A percentile compares a stretch with the other conserved stretches of the same genome.
phyloP scores from a whole-genome alignment of 305 asterid species.

The Fraxinus latifolia region DNA sequence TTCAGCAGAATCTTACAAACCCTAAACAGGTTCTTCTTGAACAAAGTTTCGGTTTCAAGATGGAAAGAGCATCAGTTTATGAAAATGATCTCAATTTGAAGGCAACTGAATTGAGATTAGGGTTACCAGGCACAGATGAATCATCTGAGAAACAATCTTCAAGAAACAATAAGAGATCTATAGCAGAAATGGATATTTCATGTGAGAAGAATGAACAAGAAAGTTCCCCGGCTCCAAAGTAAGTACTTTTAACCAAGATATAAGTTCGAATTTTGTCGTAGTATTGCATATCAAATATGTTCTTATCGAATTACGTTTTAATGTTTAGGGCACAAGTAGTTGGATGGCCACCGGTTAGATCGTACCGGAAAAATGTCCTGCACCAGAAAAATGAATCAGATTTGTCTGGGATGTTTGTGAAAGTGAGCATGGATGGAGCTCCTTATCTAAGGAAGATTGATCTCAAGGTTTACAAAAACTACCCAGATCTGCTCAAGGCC shows the following conservation, averaged over 20 bases:
- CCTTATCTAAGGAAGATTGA: constrained; percentile 65
- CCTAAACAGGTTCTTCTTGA: background rate
- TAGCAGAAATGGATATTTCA: constrained; percentile 23
- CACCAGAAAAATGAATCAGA: constrained; percentile 34
- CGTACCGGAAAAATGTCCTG: constrained; percentile 36
- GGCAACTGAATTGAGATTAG: constrained; percentile 50
- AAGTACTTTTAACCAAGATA: constrained; percentile 21
- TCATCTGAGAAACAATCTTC: constrained; percentile 29
- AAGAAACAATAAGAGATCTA: constrained; percentile 40
- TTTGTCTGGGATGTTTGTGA: constrained; percentile 50
- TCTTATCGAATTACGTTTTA: background rate
- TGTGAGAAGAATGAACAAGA: background rate
- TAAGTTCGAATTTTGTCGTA: background rate
- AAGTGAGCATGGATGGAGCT: constrained; percentile 84
- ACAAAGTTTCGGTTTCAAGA: constrained; percentile 8
- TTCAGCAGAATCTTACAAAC: background rate
- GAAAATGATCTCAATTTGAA: constrained; percentile 45
- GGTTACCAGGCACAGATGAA: constrained; percentile 47
- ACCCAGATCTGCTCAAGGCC: constrained; percentile 47
- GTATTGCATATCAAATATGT: background rate
- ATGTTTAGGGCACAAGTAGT: constrained; percentile 49
- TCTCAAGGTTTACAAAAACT: constrained; percentile 45
- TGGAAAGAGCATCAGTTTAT: constrained; percentile 31
- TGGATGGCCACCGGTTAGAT: constrained; percentile 67
- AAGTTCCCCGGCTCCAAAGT: constrained; percentile 38